Evolutionary conservation across 1,139 yeast genomes (phyloP), one percentile per base, ranked within the genome.

Genomic region (Candida frijolesensis): DNA sequence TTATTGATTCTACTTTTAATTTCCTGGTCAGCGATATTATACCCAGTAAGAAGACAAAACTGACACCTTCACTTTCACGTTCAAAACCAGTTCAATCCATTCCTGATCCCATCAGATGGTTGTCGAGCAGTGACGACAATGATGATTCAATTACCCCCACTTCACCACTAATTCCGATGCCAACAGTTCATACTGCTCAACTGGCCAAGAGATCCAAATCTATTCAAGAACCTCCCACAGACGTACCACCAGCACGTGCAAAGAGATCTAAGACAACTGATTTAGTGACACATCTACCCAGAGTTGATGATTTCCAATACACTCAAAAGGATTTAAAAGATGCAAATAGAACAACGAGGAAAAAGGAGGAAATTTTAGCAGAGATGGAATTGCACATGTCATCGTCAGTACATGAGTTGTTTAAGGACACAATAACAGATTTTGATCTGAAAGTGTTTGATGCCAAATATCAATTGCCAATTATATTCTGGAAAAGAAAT

Each of bases 331-430:
- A 71, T 30, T 68, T 83, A 44, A 77, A 74, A 39, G 78, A 74
- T 34, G 84, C 75, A 1, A 86, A 86, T 60, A 78, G 71, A 56
- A 72, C 69, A 0, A 71, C 67, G 2, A 65, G 82, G 42, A 68
- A 75, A 37, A 82, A 80, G 57, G 82, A 75, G 5, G 85, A 81
- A 40, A 64, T 84, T 8, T 61, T 81, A 37, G 59, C 67, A 2
- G 83, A 81, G 55, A 82, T 85, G 77, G 69, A 74, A 5, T 54
- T 85, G 50, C 56, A 64, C 59, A 59, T 79, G 1, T 59, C 55
- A 7, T 4, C 37, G 2, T 18, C 39, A 1, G 38, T 51, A 1
- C 42, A 35, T n/a, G 32, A 11, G n/a, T 12, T 41, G 11, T 54
- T 57, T 40, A 44, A 47, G 12, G 37, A 33, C 11, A 38, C 38